These are phyloP conservation scores for Cytospora schulzeri DNA, from an alignment of 2,329 filamentous ascomycete species.

Conservation along the genomic window DNA sequence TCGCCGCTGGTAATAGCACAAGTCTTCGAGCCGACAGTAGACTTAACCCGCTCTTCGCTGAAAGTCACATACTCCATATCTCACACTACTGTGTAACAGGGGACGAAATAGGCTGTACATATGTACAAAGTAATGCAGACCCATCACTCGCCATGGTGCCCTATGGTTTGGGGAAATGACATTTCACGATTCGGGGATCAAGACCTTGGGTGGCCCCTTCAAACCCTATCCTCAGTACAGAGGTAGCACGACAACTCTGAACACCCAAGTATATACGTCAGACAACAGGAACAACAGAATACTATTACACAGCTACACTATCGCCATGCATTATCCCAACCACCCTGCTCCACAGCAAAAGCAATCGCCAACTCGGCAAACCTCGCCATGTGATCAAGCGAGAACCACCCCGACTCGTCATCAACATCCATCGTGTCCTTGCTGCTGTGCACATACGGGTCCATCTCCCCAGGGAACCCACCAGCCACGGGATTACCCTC, in stretches of 20 bases:
- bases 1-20: not conserved
- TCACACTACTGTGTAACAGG: too few species aligned
- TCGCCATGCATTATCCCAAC: slow-evolving; percentile 44
- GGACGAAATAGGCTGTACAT: too few species aligned
- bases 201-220: too few species aligned
- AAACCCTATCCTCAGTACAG: too few species aligned
- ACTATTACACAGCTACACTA: slow-evolving; percentile 24
- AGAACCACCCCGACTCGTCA: slow-evolving; percentile 42
- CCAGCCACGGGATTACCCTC: slow-evolving; percentile 41
- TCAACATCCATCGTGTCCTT: slow-evolving; percentile 43
- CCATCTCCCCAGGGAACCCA: slow-evolving; percentile 39
- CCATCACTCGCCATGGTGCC: too few species aligned
- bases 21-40: slow-evolving; percentile 6
- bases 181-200: too few species aligned
- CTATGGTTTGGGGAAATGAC: too few species aligned
- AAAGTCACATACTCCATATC: slow-evolving; percentile 12
- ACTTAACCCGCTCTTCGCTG: slow-evolving; percentile 10
- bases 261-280: too few species aligned
- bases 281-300: not conserved
- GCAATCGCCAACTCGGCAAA: slow-evolving; percentile 44
- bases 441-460: slow-evolving; percentile 42
- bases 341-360: slow-evolving; percentile 43
- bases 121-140: too few species aligned
- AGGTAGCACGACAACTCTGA: not conserved
- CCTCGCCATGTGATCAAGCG: slow-evolving; percentile 44